These are phyloP conservation scores for Draba incana DNA, from an alignment of 345 rosid genomes.

Conservation along the genomic window DNA sequence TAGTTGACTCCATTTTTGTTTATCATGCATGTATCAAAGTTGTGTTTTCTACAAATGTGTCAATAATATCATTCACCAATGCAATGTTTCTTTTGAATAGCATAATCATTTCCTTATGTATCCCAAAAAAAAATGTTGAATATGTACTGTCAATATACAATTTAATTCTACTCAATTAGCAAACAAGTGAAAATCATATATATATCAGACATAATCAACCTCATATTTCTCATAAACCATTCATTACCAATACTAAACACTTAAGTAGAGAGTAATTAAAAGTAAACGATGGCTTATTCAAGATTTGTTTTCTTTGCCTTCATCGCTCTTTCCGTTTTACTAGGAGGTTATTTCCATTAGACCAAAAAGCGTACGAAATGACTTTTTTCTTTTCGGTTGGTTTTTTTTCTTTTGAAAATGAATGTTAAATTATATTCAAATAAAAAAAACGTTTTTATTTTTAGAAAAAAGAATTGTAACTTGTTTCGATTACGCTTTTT, in stretches of 20 bases:
- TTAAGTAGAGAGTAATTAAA: background rate
- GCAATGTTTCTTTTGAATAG: background rate
- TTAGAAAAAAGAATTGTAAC: no score
- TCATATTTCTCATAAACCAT: background rate
- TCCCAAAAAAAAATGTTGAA: background rate
- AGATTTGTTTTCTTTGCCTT: conserved; percentile 1
- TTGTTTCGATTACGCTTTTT: no score
- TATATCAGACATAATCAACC: background rate
- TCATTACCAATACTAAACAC: background rate
- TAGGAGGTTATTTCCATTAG: background rate
- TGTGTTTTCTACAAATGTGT: conserved; percentile 18
- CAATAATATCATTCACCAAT: conserved; percentile 2
- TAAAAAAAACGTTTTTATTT: no score
- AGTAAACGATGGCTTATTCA: background rate
- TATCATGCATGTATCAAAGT: conserved; percentile 13
- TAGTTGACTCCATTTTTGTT: conserved; percentile 13
- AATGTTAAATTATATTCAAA: no score
- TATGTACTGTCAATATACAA: background rate
- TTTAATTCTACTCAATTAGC: background rate
- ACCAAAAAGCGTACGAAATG: background rate
- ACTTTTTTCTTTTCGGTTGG: background rate
- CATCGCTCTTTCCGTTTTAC: background rate
- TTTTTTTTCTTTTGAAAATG: background rate
- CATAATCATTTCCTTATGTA: background rate
- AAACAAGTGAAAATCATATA: conserved; percentile 7